These are phyloP conservation scores for Chondrostereum purpureum DNA, from an alignment of 1,284 basidiomycete species.

Conservation along the genomic window DNA sequence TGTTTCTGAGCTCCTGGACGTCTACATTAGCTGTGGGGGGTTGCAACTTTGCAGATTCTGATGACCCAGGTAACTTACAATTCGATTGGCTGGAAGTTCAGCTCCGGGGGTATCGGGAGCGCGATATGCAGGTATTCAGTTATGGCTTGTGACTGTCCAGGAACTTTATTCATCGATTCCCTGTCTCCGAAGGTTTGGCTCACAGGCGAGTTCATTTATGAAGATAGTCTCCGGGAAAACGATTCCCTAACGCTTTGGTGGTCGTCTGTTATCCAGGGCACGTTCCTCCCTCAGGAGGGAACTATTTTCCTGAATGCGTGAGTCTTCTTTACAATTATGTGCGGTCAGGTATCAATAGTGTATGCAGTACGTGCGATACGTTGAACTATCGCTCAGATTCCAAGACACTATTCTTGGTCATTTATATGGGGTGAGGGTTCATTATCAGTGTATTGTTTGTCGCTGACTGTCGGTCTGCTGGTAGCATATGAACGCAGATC, in stretches of 20 bases:
- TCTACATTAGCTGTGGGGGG: conserved; percentile 52
- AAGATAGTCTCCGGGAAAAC: conserved; percentile 9
- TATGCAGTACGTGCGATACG: conserved; percentile 70
- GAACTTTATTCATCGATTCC: neutral
- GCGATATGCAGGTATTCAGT: conserved; percentile 67
- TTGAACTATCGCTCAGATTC: conserved; percentile 75
- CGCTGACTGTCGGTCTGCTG: neutral
- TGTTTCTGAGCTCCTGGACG: conserved; percentile 7
- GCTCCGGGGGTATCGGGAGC: conserved; percentile 60
- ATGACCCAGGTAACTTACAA: conserved; percentile 79
- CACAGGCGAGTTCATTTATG: conserved; percentile 24
- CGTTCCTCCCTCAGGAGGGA: conserved; percentile 74
- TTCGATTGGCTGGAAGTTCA: conserved; percentile 92
- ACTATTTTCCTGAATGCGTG: conserved; percentile 85
- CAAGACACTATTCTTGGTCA: conserved; percentile 91
- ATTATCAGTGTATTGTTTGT: conserved; percentile 6
- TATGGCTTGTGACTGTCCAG: conserved; percentile 1
- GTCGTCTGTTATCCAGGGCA: conserved; percentile 39
- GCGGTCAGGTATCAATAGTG: conserved; percentile 8
- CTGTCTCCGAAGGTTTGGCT: conserved; percentile 38
- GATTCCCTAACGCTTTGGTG: conserved; percentile 10
- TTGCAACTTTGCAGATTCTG: conserved; percentile 49
- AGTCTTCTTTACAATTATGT: conserved; percentile 23
- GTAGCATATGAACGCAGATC: conserved; percentile 75
- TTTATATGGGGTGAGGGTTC: conserved; percentile 70